These are phyloP conservation scores for Hysterangium stoloniferum DNA, from an alignment of 768 basidiomycete genomes.

Conservation along the genomic window DNA sequence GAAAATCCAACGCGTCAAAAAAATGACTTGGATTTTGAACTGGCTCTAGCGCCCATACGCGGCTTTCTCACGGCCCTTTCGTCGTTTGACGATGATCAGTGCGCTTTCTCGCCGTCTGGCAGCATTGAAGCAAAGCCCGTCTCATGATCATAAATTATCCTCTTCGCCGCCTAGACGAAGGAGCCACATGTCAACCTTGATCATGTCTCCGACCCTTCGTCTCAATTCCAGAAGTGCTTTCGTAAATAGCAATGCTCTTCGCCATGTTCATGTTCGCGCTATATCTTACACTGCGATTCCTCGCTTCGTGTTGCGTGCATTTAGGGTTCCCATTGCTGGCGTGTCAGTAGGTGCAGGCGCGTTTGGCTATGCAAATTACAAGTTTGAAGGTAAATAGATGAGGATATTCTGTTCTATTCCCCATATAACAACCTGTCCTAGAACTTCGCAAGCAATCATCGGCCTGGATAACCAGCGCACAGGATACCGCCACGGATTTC, in stretches of 20 bases:
- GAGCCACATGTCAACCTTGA: slow-evolving; percentile 6
- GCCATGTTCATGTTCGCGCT: slow-evolving; percentile 66
- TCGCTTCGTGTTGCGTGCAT: slow-evolving; percentile 79
- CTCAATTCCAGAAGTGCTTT: background rate
- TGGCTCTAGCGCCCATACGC: background rate
- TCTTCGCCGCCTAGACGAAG: background rate
- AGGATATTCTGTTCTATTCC: slow-evolving; percentile 6
- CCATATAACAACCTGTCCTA: slow-evolving; percentile 21
- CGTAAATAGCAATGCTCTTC: slow-evolving; percentile 27
- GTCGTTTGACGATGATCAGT: slow-evolving; percentile 3
- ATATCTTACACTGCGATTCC: slow-evolving; percentile 86
- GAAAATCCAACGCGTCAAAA: background rate
- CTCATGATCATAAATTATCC: background rate
- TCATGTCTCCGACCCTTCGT: slow-evolving; percentile 4
- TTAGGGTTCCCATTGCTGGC: slow-evolving; percentile 82
- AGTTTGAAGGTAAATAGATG: slow-evolving; percentile 72
- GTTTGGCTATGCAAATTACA: slow-evolving; percentile 92
- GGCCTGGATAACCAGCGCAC: slow-evolving; percentile 56
- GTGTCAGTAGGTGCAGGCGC: slow-evolving; percentile 87
- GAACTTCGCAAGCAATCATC: slow-evolving; percentile 65
- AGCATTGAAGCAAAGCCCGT: background rate
- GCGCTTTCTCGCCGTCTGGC: slow-evolving; percentile 1
- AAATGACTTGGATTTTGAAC: background rate
- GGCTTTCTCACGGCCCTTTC: background rate
- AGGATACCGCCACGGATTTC: slow-evolving; percentile 62